Evolutionary conservation across 2,329 filamentous ascomycete species (phyloP), one percentile per base, ranked within the genome.

Genomic region (Rosellinia necatrix): DNA sequence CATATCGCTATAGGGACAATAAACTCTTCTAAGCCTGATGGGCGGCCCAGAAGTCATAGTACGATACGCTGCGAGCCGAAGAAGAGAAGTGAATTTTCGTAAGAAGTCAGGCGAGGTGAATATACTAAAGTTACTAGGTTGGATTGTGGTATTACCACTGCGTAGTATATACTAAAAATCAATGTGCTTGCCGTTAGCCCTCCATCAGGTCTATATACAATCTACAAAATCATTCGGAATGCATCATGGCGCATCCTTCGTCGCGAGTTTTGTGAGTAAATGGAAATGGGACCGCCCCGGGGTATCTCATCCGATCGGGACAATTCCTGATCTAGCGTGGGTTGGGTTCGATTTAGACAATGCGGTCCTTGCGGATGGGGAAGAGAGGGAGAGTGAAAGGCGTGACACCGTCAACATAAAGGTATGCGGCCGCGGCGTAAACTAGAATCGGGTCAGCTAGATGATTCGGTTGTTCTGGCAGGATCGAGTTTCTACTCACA

Each of bases 341-440:
- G 25, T 40, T 6, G 21, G 19, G 29, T 42, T 37, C 32, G 19
- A 27, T 47, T 49, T 62, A 62, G 44, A 60, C 60, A 49, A 63
- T 60, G 40, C 60, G 47, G 51, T 64, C 61, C 57, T 60, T 62
- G 51, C 56, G 53, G 56, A 64, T 63, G 34, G 62, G 62, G 60
- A 64, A 64, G 6, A 64, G 62, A 50, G 62, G 62, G n/a, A 64
- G 62, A 2, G 60, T 63, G 60, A 64, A 64, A 4, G 62, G 60
- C 2, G 62, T 64, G 9, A 47, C 57, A 30, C 62, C 62, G 19
- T 64, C 62, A 29, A 63, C 62, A 29, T 61, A 64, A 46, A 64
- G 49, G 29, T 64, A 64, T 44, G 62, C 62, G 3, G 59, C 57
- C 25, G 60, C 62, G 5, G 62, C 62, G 22, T 64, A 64, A 43